Conservation (phyloP, 192 early-diverging fungal genomes). For the Linnemannia hyalina region DNA sequence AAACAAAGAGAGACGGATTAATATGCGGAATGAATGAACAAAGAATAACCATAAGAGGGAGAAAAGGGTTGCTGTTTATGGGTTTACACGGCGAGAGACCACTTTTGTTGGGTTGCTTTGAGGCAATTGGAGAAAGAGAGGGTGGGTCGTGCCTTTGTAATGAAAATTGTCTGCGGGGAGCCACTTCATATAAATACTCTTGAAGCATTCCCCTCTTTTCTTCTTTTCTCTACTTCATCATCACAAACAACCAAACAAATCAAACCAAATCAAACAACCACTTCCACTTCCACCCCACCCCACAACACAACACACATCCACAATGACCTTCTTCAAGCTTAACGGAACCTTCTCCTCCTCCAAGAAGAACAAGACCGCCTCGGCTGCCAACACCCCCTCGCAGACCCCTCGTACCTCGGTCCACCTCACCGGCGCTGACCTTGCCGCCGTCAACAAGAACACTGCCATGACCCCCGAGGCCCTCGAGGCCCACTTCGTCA, state of each 20-base stretch:
- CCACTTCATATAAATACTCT: constrained; percentile 26
- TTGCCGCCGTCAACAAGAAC: constrained; percentile 26
- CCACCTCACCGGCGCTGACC: constrained; percentile 30
- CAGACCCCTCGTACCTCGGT: constrained; percentile 50
- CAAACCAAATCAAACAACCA: not conserved
- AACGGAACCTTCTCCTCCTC: constrained; percentile 25
- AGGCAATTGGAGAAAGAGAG: no score
- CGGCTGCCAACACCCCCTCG: constrained; percentile 38
- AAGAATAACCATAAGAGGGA: not conserved
- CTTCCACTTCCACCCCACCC: not conserved
- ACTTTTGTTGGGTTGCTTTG: not conserved
- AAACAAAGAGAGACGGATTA: not conserved
- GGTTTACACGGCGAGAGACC: not conserved
- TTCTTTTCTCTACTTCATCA: constrained; percentile 1
- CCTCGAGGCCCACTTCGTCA: constrained; percentile 36
- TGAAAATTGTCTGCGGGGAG: not conserved
- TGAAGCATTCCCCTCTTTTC: no score
- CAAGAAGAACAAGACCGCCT: constrained; percentile 58
- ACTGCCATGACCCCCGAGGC: constrained; percentile 17
- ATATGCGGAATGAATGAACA: not conserved
- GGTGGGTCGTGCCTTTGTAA: no score
- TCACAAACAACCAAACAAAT: constrained; percentile 6
- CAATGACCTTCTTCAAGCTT: constrained; percentile 54
- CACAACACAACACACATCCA: constrained; percentile 8
- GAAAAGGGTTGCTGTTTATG: not conserved